Conservation (phyloP, 352 stramenopile species). For the Hyaloperonospora arabidopsidis region DNA sequence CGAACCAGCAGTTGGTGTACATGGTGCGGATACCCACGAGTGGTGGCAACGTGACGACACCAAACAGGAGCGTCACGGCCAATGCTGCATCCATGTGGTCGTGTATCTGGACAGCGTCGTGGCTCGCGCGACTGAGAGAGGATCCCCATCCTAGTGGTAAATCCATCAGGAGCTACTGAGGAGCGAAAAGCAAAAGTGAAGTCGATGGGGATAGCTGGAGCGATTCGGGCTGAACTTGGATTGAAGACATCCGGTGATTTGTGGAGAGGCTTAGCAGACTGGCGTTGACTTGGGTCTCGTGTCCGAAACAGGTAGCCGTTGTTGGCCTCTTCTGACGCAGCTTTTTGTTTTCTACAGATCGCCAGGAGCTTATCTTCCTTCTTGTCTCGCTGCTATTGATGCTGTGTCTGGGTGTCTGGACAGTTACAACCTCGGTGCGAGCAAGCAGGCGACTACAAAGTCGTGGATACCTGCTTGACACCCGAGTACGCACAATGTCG, state of each 20-base stretch:
- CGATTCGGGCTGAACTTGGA: too few species aligned
- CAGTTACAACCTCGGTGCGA: constrained; percentile 15
- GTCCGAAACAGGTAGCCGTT: too few species aligned
- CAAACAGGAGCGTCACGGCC: constrained; percentile 51
- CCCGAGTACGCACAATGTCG: constrained; percentile 27
- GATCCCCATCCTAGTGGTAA: too few species aligned
- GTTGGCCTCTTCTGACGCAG: too few species aligned
- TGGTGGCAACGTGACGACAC: constrained; percentile 45
- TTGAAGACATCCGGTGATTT: too few species aligned
- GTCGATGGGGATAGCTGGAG: too few species aligned
- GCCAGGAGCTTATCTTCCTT: too few species aligned
- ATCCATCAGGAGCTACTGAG: neutral
- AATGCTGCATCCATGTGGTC: constrained; percentile 40
- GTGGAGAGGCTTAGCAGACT: too few species aligned
- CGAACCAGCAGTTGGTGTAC: constrained; percentile 76
- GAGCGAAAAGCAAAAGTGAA: neutral
- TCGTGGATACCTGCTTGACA: constrained; percentile 28
- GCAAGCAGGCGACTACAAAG: constrained; percentile 23
- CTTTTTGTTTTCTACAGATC: neutral
- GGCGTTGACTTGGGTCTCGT: too few species aligned
- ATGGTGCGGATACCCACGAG: constrained; percentile 58
- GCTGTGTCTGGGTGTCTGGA: too few species aligned
- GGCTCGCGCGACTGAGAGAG: constrained; percentile 9
- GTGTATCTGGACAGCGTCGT: constrained; percentile 9
- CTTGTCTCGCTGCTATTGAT: too few species aligned